Conservation (phyloP, 2,329 filamentous ascomycete genomes). For the Fusarium sp. region DNA sequence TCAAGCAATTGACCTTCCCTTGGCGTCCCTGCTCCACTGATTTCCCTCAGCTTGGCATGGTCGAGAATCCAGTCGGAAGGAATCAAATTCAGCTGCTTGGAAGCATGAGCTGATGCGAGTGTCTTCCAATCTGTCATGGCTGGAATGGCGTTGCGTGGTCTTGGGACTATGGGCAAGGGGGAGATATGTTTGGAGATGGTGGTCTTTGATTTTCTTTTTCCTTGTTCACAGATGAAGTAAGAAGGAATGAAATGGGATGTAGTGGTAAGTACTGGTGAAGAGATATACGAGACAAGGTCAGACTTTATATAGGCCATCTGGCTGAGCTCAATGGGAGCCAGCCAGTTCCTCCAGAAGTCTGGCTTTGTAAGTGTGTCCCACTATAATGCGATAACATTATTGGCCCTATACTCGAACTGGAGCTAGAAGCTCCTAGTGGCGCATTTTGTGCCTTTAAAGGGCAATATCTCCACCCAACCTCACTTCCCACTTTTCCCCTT, state of each 20-base stretch:
- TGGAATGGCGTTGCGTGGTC: background rate
- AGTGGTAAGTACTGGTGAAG: background rate
- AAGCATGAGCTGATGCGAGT: background rate
- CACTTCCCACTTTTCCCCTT: background rate
- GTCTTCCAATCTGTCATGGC: background rate
- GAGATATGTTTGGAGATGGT: background rate
- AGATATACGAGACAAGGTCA: background rate
- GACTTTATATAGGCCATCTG: background rate
- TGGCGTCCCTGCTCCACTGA: background rate
- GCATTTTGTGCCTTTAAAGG: background rate
- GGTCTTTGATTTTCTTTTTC: background rate
- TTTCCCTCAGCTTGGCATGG: background rate
- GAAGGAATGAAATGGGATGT: background rate
- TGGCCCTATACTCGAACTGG: background rate
- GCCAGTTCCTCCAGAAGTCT: background rate
- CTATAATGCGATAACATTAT: background rate
- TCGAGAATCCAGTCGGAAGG: background rate
- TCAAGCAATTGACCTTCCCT: background rate
- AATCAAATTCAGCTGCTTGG: background rate
- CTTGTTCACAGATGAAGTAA: background rate
- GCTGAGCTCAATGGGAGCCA: background rate
- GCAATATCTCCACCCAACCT: background rate
- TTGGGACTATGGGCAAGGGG: background rate
- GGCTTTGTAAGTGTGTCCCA: background rate
- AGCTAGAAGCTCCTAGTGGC: background rate